A percentile compares a stretch with the other conserved stretches of the same genome.
Conservation (phyloP, 179 eudicot genomes). For the Monotropa hypopitys region DNA sequence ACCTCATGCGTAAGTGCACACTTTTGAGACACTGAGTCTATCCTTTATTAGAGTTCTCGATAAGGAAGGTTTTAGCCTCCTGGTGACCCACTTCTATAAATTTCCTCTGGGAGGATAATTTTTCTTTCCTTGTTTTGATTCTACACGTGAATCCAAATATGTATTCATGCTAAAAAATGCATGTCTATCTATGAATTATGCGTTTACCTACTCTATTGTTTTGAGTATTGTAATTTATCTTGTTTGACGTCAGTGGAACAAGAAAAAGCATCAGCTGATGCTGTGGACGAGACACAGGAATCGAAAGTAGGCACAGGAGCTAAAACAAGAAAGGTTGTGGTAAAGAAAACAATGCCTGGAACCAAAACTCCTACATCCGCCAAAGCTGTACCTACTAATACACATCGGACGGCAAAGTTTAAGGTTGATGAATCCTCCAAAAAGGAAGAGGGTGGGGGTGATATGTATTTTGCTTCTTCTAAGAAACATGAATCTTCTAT, state of each 20-base stretch:
- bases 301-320: conserved; percentile 22
- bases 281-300: conserved; percentile 21
- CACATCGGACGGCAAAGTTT: conserved; percentile 13
- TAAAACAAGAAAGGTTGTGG: conserved; percentile 23
- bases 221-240: neutral
- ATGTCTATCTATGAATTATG: neutral
- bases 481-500: conserved; percentile 11
- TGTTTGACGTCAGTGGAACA: conserved; percentile 24
- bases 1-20: no score
- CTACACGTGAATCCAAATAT: neutral
- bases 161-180: neutral
- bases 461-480: conserved; percentile 8
- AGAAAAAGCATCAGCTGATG: conserved; percentile 23
- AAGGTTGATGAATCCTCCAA: conserved; percentile 21
- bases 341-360: conserved; percentile 27
- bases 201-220: neutral
- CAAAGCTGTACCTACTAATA: conserved; percentile 22
- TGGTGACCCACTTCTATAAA: neutral
- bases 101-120: neutral
- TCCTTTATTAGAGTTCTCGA: neutral
- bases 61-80: neutral
- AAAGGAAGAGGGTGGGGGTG: conserved; percentile 17
- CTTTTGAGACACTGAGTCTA: neutral
- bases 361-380: conserved; percentile 38
- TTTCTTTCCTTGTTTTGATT: neutral